phyloP scores from a whole-genome alignment of 164 flowering plant species.

The Brasenia schreberi region DNA sequence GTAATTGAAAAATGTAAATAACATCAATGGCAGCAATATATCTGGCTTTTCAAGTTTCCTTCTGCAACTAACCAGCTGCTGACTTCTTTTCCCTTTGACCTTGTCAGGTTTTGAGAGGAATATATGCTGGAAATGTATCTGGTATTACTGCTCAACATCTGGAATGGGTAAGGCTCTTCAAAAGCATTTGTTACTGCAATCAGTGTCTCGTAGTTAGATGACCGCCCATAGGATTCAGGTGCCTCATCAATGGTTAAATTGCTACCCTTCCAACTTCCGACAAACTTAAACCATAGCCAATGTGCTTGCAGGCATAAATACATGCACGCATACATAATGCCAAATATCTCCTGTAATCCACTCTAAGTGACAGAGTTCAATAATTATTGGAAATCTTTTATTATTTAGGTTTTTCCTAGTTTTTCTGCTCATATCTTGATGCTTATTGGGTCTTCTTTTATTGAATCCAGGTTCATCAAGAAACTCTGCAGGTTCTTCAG shows the following conservation, averaged over 20 bases:
- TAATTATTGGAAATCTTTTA: too few species aligned
- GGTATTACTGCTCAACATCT: constrained; percentile 93
- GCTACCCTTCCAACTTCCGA: too few species aligned
- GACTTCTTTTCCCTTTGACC: constrained; percentile 2
- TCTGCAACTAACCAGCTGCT: not conserved
- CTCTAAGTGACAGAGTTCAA: too few species aligned
- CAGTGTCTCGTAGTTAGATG: not conserved
- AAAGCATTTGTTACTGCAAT: not conserved
- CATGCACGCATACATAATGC: too few species aligned
- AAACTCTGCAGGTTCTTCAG: constrained; percentile 76
- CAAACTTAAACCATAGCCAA: too few species aligned
- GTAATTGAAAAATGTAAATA: constrained; percentile 12
- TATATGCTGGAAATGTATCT: constrained; percentile 66
- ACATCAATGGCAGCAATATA: not conserved
- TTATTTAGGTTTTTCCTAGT: not conserved
- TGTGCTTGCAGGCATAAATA: too few species aligned
- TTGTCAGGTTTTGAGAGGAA: constrained; percentile 74
- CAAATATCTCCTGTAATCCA: too few species aligned
- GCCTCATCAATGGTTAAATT: too few species aligned
- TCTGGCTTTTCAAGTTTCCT: not conserved
- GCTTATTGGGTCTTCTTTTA: not conserved
- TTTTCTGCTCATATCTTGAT: not conserved
- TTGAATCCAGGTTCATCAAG: constrained; percentile 71
- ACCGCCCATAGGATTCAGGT: too few species aligned
- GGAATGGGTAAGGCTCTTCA: constrained; percentile 63